phyloP scores from a whole-genome alignment of 768 basidiomycete species.

The Calocybe cyanea region DNA sequence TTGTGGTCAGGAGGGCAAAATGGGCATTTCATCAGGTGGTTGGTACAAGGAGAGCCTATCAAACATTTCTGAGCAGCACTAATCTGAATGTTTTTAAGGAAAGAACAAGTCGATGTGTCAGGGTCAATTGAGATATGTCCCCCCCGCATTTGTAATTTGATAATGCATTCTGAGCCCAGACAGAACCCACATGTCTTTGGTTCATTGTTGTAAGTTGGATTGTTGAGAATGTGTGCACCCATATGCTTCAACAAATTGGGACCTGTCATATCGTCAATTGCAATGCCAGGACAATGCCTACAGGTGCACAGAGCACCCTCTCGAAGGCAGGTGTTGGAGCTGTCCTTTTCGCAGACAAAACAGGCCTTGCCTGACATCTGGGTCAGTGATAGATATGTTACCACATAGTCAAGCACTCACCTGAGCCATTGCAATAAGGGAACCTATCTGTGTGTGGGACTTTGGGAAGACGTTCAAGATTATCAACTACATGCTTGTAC shows the following conservation, averaged over 20 bases:
- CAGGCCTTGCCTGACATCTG: not conserved
- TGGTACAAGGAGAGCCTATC: not conserved
- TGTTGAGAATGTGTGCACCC: not conserved
- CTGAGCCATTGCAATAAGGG: not conserved
- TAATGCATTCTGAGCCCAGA: not conserved
- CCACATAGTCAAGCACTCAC: not conserved
- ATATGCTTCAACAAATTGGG: conserved; percentile 1
- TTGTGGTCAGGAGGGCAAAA: too few species aligned
- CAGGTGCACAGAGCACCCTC: not conserved
- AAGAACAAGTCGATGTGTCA: too few species aligned
- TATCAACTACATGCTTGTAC: not conserved
- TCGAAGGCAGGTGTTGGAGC: not conserved
- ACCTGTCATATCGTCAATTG: not conserved
- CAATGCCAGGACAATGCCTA: not conserved
- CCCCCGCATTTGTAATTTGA: not conserved
- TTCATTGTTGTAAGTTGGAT: not conserved
- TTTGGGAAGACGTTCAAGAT: not conserved
- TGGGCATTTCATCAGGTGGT: not conserved
- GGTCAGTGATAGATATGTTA: not conserved
- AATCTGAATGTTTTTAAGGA: too few species aligned
- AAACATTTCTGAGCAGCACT: too few species aligned
- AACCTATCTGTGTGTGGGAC: not conserved
- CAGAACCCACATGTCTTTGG: not conserved
- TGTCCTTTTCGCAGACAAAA: not conserved
- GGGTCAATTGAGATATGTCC: not conserved